These are phyloP conservation scores for Anethum foeniculum DNA, from an alignment of 140 eudicot species.

Conservation along the genomic window DNA sequence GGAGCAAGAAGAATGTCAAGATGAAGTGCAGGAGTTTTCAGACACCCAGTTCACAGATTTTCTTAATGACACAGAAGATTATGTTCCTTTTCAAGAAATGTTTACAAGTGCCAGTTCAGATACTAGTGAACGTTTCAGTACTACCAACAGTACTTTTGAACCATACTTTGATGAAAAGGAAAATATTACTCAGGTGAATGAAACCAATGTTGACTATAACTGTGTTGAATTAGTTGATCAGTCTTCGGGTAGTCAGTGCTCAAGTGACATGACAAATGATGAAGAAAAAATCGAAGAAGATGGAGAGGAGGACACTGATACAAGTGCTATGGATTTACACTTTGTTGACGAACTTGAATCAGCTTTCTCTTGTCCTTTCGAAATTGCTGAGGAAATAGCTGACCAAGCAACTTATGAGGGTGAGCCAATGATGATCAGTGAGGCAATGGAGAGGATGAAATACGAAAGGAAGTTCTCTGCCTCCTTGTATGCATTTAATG, in stretches of 20 bases:
- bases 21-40: conserved; percentile 33
- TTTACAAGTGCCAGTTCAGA: conserved; percentile 1
- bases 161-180: conserved; percentile 28
- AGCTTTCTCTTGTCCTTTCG: conserved; percentile 48
- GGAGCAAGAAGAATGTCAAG: conserved; percentile 25
- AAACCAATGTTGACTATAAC: conserved; percentile 4
- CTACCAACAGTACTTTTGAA: neutral
- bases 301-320: conserved; percentile 13
- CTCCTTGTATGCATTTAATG: conserved; percentile 24
- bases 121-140: conserved; percentile 6
- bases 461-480: conserved; percentile 16
- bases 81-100: conserved; percentile 25
- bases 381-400: conserved; percentile 55
- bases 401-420: conserved; percentile 27
- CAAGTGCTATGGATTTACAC: conserved; percentile 22
- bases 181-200: conserved; percentile 10
- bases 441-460: conserved; percentile 41
- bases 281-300: conserved; percentile 31
- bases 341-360: conserved; percentile 55
- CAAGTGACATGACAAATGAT: conserved; percentile 28
- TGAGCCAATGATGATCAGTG: conserved; percentile 48
- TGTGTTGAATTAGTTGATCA: conserved; percentile 16
- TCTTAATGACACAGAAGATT: conserved; percentile 54
- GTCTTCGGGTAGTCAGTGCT: conserved; percentile 16
- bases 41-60: conserved; percentile 59